Conservation (phyloP, 2,329 filamentous ascomycete genomes). For the Arthroderma sp. region DNA sequence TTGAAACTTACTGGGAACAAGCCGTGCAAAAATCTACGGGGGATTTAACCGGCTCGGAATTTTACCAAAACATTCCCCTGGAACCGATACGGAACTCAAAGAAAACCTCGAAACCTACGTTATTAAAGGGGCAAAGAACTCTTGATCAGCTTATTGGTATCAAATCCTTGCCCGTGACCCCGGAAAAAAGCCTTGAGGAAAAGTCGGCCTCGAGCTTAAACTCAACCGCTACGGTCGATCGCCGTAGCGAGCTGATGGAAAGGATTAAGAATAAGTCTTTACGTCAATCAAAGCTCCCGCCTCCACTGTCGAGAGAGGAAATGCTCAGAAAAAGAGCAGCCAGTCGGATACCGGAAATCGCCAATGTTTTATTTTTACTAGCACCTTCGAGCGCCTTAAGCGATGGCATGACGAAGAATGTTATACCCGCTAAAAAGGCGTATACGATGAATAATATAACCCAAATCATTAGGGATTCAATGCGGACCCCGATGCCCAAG, state of each 20-base stretch:
- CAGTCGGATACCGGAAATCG: slow-evolving; percentile 54
- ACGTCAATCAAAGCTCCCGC: slow-evolving; percentile 33
- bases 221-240: slow-evolving; percentile 18
- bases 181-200: slow-evolving; percentile 14
- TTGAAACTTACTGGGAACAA: slow-evolving; percentile 35
- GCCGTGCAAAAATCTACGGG: slow-evolving; percentile 21
- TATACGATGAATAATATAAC: slow-evolving; percentile 53
- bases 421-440: slow-evolving; percentile 42
- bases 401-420: slow-evolving; percentile 16
- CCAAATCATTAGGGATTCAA: slow-evolving; percentile 54
- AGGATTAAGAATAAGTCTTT: slow-evolving; percentile 59
- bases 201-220: slow-evolving; percentile 9
- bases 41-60: slow-evolving; percentile 21
- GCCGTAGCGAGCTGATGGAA: slow-evolving; percentile 55
- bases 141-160: not conserved
- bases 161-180: slow-evolving; percentile 20
- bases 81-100: slow-evolving; percentile 22
- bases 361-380: slow-evolving; percentile 54
- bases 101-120: not conserved
- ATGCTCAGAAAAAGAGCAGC: slow-evolving; percentile 51
- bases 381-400: slow-evolving; percentile 23
- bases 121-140: not conserved
- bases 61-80: slow-evolving; percentile 19
- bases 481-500: slow-evolving; percentile 37
- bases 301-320: slow-evolving; percentile 38